phyloP scores from a whole-genome alignment of 1,284 basidiomycete genomes.

The Austroboletus niveus region DNA sequence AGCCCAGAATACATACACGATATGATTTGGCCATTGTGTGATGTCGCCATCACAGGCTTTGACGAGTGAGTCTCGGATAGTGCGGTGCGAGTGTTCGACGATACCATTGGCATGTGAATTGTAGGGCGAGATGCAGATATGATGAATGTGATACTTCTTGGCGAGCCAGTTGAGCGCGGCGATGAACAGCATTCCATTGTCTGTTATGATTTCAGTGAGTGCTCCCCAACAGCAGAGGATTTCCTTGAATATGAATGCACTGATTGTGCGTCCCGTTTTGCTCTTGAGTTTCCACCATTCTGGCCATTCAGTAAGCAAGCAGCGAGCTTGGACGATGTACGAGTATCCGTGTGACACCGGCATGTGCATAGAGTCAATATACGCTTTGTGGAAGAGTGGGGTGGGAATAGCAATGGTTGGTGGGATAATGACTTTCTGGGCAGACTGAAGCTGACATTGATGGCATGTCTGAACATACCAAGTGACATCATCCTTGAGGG shows the following conservation, averaged over 20 bases:
- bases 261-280: conserved; percentile 3
- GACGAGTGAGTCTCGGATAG: too few species aligned
- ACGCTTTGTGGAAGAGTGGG: conserved; percentile 4
- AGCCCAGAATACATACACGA: neutral
- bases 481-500: neutral
- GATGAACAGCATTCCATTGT: too few species aligned
- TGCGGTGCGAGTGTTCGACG: too few species aligned
- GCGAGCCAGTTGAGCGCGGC: too few species aligned
- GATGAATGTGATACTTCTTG: too few species aligned
- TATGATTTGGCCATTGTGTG: conserved; percentile 1
- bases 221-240: conserved; percentile 1
- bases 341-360: neutral
- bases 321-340: conserved; percentile 1
- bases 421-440: neutral
- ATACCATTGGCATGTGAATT: too few species aligned
- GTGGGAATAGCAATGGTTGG: conserved; percentile 16
- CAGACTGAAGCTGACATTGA: neutral
- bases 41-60: neutral
- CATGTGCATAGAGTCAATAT: conserved; percentile 3
- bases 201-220: conserved; percentile 6
- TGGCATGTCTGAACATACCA: conserved; percentile 7
- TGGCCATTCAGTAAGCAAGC: neutral
- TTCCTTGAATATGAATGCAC: conserved; percentile 1
- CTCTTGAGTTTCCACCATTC: conserved; percentile 11
- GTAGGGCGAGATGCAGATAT: too few species aligned